Conservation (phyloP, 2,329 filamentous ascomycete species). For the Akanthomyces lecanii region DNA sequence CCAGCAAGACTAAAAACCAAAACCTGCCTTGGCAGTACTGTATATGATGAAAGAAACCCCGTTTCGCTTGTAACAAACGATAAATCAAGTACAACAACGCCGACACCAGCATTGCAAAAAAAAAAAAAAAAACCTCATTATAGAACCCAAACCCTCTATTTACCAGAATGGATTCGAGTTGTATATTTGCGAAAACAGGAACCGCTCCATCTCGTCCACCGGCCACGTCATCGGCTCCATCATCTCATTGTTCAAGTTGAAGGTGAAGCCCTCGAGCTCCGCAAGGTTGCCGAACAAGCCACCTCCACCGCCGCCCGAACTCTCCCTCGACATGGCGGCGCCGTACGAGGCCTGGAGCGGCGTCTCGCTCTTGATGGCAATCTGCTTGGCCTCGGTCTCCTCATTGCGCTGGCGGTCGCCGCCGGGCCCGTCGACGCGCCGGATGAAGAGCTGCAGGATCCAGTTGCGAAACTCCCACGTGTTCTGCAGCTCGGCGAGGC, state of each 20-base stretch:
- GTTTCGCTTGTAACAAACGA: neutral
- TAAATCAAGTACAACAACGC: neutral
- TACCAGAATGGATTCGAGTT: conserved; percentile 63
- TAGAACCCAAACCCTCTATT: conserved; percentile 26
- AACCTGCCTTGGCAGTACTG: conserved; percentile 3
- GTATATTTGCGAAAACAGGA: conserved; percentile 23
- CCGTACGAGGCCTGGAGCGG: conserved; percentile 13
- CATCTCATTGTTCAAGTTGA: conserved; percentile 9
- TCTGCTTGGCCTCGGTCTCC: neutral
- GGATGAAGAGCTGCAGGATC: conserved; percentile 45
- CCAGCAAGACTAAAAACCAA: neutral
- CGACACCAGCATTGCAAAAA: neutral
- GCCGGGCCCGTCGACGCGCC: conserved; percentile 42
- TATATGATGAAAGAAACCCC: neutral
- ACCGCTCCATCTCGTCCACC: conserved; percentile 20
- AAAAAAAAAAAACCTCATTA: too few relatives aligned
- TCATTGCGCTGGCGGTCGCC: conserved; percentile 22
- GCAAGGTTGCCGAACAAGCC: neutral
- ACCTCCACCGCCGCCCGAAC: neutral
- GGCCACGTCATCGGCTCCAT: conserved; percentile 19
- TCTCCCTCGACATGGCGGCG: conserved; percentile 5
- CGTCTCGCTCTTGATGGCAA: conserved; percentile 7
- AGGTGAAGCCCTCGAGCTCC: conserved; percentile 6
- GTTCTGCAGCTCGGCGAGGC: conserved; percentile 44
- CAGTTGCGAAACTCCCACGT: conserved; percentile 47